Base-by-base conservation (phyloP, 164 flowering plant genomes). In the Piper longum region DNA sequence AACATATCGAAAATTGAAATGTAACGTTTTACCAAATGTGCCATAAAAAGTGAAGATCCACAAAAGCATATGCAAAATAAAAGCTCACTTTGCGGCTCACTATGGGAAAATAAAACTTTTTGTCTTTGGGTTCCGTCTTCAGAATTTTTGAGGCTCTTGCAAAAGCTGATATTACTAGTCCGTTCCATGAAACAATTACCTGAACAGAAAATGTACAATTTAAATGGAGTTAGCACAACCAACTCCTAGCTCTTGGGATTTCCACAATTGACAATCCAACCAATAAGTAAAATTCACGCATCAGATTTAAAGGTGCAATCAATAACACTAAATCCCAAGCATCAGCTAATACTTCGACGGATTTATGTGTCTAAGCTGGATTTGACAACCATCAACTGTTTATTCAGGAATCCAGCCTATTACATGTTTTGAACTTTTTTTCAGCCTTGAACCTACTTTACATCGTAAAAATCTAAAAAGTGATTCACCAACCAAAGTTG, bases 151-250 rank as follows among this genome's bases (percentile, higher is more conserved):
- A 93, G 67, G 96, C 98, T 73, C 92, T 86, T 16, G 96, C 96
- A 72, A 93, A 83, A 52, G 97, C 61, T 56, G 98, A 93, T 59
- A 93, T 88, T 41, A 78, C 88, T 64, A 89, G 95, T 62, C 96
- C 98, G 69, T 93, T 93, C 98, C 98, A 93, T 5, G 96, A 79
- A 56, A 93, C 98, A 70, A 93, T 93, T 42, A 93, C 96, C 98
- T 92, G 68, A 16, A 42, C 55, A 59, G 44, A 39, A 73, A 51
- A 64, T 60, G 59, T 41, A 36, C 60, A 57, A 54, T 51, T 63
- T 48, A 61, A 56, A 52, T 65, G 52, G 0, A 48, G 52, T 2
- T 11, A 48, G 36, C 36, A 26, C 36, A 26, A 26, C 36, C 36
- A 26, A 26, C 36, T 26, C 36, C 36, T 26, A 26, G 36, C 36